phyloP scores from a whole-genome alignment of 2,329 filamentous ascomycete genomes.

The Fusarium sp. region DNA sequence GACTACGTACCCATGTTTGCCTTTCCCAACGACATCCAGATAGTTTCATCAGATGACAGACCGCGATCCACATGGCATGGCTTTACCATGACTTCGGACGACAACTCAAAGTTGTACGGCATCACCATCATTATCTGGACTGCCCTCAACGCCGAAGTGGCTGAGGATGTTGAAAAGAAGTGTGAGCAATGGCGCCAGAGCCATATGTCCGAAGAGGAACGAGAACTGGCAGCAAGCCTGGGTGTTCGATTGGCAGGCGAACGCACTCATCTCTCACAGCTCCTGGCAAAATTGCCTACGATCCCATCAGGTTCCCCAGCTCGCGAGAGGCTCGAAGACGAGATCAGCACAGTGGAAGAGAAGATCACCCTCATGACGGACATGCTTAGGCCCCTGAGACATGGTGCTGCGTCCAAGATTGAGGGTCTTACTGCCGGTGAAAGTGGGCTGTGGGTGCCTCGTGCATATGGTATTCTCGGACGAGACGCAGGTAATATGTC shows the following conservation, averaged over 20 bases:
- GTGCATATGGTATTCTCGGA: slow-evolving; percentile 92
- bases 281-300: slow-evolving; percentile 84
- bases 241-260: slow-evolving; percentile 89
- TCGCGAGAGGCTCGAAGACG: slow-evolving; percentile 87
- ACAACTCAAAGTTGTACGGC: slow-evolving; percentile 91
- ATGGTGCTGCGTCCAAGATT: slow-evolving; percentile 96
- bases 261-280: slow-evolving; percentile 87
- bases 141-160: slow-evolving; percentile 82
- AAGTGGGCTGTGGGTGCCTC: slow-evolving; percentile 94
- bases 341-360: slow-evolving; percentile 96
- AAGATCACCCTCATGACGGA: slow-evolving; percentile 98
- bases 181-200: slow-evolving; percentile 88
- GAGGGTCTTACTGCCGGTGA: slow-evolving; percentile 96
- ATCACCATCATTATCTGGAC: slow-evolving; percentile 95
- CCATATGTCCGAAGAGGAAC: slow-evolving; percentile 90
- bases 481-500: slow-evolving; percentile 83
- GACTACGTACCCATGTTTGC: slow-evolving; percentile 99
- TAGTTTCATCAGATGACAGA: slow-evolving; percentile 93
- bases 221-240: slow-evolving; percentile 90
- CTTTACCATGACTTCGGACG: slow-evolving; percentile 95
- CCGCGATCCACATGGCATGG: slow-evolving; percentile 98
- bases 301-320: slow-evolving; percentile 83
- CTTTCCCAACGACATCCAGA: slow-evolving; percentile 97
- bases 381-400: slow-evolving; percentile 88
- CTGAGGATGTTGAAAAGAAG: slow-evolving; percentile 83